Percentiles rank a stretch among this genome's conserved stretches.
These are phyloP conservation scores for Papilionanthe hybrid DNA, from an alignment of 116 monocot species.

Conservation along the genomic window DNA sequence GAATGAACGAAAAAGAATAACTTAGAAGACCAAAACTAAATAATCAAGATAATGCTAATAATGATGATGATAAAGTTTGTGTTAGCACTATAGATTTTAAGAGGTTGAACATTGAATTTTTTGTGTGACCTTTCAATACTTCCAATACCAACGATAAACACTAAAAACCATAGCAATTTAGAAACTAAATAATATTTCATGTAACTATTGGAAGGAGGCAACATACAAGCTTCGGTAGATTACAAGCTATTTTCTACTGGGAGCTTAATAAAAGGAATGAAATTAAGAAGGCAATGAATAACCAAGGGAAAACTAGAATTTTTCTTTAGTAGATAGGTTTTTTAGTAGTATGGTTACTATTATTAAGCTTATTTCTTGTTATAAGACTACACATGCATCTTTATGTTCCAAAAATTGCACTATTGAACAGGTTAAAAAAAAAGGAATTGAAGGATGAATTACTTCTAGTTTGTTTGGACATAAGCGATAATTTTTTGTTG, in stretches of 20 bases:
- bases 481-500: neutral
- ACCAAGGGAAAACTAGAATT: neutral
- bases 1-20: neutral
- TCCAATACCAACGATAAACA: neutral
- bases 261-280: neutral
- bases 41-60: neutral
- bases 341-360: neutral
- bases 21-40: neutral
- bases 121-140: neutral
- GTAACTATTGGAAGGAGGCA: neutral
- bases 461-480: neutral
- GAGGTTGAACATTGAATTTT: neutral
- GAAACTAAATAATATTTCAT: neutral
- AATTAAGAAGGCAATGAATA: neutral
- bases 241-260: neutral
- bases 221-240: too few species aligned
- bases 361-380: neutral
- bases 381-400: neutral
- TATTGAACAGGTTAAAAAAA: too few species aligned
- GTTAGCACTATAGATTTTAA: neutral
- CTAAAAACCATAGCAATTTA: neutral
- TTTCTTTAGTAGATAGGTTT: neutral
- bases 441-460: neutral
- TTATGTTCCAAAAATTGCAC: neutral
- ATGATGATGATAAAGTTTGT: neutral